These are phyloP conservation scores for Solanum pimpinellifolium DNA, from an alignment of 257 asterid genomes.

Conservation along the genomic window DNA sequence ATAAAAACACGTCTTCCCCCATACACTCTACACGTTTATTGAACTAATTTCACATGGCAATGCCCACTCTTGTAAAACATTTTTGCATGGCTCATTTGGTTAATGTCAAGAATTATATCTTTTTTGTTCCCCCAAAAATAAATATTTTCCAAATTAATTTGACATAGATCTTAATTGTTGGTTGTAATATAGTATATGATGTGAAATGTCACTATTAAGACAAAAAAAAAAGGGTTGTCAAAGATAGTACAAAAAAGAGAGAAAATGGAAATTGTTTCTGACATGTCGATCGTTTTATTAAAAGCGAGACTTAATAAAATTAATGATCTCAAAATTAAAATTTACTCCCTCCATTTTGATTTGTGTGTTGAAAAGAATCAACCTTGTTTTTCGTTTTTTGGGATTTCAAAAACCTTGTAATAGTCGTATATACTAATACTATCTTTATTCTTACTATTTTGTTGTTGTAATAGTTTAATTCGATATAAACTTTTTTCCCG, in stretches of 20 bases:
- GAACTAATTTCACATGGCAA: neutral
- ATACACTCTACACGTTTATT: neutral
- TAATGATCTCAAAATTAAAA: neutral
- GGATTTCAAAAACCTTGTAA: neutral
- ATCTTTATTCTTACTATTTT: too few species aligned
- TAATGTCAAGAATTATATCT: neutral
- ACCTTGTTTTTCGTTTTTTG: neutral
- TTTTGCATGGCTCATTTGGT: neutral
- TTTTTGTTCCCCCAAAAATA: neutral
- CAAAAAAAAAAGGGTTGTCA: neutral
- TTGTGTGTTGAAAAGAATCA: neutral
- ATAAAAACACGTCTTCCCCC: neutral
- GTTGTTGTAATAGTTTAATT: too few species aligned
- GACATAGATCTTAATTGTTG: neutral
- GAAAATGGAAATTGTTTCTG: neutral
- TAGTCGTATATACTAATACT: neutral
- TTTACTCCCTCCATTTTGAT: neutral
- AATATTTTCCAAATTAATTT: neutral
- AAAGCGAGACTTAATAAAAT: neutral
- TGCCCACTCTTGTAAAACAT: neutral
- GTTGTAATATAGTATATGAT: neutral
- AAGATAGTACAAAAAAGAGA: neutral
- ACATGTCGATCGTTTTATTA: neutral
- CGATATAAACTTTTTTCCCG: too few species aligned
- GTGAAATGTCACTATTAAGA: neutral